Evolutionary conservation across 495 filamentous ascomycete species (phyloP).

Genomic region (Haplographium delicatum): DNA sequence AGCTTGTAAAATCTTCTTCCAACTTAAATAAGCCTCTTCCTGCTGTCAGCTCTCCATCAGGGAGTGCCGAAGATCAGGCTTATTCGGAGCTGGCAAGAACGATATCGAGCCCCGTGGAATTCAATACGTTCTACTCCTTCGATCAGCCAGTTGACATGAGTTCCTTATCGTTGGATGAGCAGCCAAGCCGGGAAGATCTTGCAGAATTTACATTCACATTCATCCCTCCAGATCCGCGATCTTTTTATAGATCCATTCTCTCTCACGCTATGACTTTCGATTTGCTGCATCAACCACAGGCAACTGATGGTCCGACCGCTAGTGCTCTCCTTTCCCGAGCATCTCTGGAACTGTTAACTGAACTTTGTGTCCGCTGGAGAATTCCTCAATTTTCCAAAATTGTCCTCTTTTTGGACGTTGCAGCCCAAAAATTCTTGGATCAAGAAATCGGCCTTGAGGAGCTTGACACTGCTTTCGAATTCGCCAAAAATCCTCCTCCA

Average conservation of each 20-base stretch:
- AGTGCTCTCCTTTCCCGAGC: constrained; percentile 72
- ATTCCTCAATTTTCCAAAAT: constrained; percentile 78
- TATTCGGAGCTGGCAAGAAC: constrained; percentile 58
- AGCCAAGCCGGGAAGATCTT: constrained; percentile 23
- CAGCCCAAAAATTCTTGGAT: constrained; percentile 77
- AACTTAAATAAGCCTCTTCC: constrained; percentile 39
- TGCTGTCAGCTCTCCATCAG: constrained; percentile 30
- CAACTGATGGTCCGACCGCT: constrained; percentile 33
- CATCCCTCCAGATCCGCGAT: constrained; percentile 80
- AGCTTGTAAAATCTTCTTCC: constrained; percentile 59
- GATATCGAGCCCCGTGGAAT: constrained; percentile 27
- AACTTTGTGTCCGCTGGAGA: constrained; percentile 84
- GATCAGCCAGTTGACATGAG: constrained; percentile 78
- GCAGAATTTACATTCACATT: constrained; percentile 67
- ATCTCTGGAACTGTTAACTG: constrained; percentile 76
- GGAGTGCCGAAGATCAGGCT: constrained; percentile 40
- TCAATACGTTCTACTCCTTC: constrained; percentile 51
- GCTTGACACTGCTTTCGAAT: constrained; percentile 75
- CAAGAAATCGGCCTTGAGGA: constrained; percentile 76
- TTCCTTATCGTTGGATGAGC: constrained; percentile 57
- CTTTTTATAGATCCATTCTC: constrained; percentile 73
- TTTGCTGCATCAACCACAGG: constrained; percentile 37
- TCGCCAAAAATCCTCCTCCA: constrained; percentile 63
- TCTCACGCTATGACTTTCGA: constrained; percentile 64
- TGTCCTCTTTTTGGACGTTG: constrained; percentile 79